Evolutionary conservation across 495 filamentous ascomycete genomes (phyloP).

Genomic region (Hyaloscypha hepaticicola): DNA sequence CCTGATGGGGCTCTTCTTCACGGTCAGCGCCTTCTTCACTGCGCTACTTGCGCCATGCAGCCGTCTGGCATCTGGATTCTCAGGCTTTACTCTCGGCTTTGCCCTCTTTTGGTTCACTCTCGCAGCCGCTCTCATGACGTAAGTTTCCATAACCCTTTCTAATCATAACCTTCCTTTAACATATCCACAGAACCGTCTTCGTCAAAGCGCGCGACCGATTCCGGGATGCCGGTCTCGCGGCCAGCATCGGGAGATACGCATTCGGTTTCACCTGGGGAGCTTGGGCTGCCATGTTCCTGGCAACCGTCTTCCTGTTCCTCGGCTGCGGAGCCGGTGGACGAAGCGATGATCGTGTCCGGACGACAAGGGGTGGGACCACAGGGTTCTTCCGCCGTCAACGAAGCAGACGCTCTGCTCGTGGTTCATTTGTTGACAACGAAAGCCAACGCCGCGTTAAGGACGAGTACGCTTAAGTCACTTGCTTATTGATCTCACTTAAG

Average conservation of each 20-base stretch:
- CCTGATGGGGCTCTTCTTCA: constrained; percentile 66
- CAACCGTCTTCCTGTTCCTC: constrained; percentile 69
- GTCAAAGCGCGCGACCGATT: constrained; percentile 77
- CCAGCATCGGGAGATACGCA: constrained; percentile 67
- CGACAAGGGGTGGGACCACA: background rate
- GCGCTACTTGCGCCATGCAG: constrained; percentile 48
- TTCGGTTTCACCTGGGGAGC: constrained; percentile 89
- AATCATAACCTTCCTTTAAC: constrained; percentile 26
- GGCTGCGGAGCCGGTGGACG: constrained; percentile 35
- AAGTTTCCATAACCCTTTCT: constrained; percentile 28
- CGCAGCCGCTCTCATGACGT: constrained; percentile 54
- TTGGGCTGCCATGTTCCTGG: constrained; percentile 65
- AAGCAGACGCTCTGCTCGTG: constrained; percentile 38
- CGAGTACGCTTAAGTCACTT: constrained; percentile 52
- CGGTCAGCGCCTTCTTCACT: constrained; percentile 52
- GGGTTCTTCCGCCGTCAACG: constrained; percentile 35
- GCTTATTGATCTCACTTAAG: background rate
- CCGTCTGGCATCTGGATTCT: constrained; percentile 47
- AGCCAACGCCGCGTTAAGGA: constrained; percentile 61
- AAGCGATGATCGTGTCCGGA: constrained; percentile 19
- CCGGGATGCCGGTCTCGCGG: constrained; percentile 50
- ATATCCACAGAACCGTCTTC: constrained; percentile 60
- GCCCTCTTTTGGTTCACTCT: constrained; percentile 47
- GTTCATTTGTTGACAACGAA: constrained; percentile 48
- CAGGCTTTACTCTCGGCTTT: constrained; percentile 37